Percentiles rank a stretch among this genome's conserved stretches.
phyloP scores from a whole-genome alignment of 176 grass and related monocot species.

The Bonia amplexicaulis region DNA sequence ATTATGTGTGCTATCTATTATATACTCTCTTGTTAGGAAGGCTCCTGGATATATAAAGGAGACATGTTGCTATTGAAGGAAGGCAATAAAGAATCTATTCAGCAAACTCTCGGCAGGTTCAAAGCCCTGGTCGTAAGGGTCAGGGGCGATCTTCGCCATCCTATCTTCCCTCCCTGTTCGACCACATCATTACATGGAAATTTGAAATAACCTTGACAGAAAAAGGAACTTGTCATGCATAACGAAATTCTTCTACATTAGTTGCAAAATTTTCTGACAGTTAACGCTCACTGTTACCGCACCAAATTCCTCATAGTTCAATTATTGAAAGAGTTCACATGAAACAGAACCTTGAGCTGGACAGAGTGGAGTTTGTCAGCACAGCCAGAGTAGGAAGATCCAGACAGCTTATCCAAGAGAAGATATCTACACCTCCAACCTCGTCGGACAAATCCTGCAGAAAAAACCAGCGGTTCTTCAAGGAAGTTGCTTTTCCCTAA shows the following conservation, averaged over 20 bases:
- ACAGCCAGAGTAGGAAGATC: conserved; percentile 65
- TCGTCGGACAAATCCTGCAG: conserved; percentile 18
- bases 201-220: not conserved
- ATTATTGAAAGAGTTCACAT: conserved; percentile 1
- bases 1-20: too few species aligned
- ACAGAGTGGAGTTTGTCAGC: conserved; percentile 75
- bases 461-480: not conserved
- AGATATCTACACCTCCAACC: conserved; percentile 43
- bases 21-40: too few species aligned
- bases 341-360: conserved; percentile 63
- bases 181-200: not conserved
- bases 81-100: too few species aligned
- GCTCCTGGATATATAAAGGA: too few species aligned
- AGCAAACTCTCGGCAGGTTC: too few species aligned
- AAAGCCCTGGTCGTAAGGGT: too few species aligned
- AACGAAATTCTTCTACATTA: not conserved
- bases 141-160: too few species aligned
- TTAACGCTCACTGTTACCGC: not conserved
- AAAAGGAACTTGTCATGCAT: not conserved
- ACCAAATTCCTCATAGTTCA: not conserved
- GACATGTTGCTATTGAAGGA: too few species aligned
- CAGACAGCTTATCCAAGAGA: conserved; percentile 70
- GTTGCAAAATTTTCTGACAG: not conserved
- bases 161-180: too few species aligned
- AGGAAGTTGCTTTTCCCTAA: not conserved